Percentiles rank a stretch among this genome's conserved stretches.
Evolutionary conservation across 176 grass and related monocot genomes (phyloP).

Genomic region (Rhynchospora tenuis): DNA sequence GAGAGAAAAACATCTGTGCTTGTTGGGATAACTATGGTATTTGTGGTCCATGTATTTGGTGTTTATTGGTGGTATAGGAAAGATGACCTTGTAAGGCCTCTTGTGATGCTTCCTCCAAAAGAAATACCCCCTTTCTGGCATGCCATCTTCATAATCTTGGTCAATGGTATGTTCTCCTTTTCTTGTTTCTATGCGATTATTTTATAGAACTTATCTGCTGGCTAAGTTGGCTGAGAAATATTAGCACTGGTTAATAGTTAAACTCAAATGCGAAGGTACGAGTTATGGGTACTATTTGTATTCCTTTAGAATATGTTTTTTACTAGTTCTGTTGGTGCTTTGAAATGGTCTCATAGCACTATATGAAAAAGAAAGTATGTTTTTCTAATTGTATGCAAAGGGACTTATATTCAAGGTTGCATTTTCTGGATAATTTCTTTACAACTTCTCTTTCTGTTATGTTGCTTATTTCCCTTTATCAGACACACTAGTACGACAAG

Average conservation of each 20-base stretch:
- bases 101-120: constrained; percentile 82
- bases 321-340: not conserved
- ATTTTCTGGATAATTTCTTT: not conserved
- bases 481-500: constrained; percentile 95
- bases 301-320: not conserved
- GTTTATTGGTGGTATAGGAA: constrained; percentile 98
- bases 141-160: constrained; percentile 82
- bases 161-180: constrained; percentile 69
- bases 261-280: not conserved
- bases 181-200: not conserved
- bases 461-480: constrained; percentile 12
- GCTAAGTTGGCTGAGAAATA: not conserved
- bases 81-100: constrained; percentile 73
- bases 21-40: constrained; percentile 81
- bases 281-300: not conserved
- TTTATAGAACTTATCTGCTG: not conserved
- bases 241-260: not conserved
- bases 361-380: too few species aligned
- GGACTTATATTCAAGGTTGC: not conserved
- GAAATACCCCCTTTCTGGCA: constrained; percentile 99
- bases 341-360: not conserved
- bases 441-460: not conserved
- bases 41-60: constrained; percentile 75
- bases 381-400: not conserved
- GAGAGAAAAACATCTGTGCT: constrained; percentile 85